Conservation (phyloP, 768 basidiomycete species). For the Boletus speciosus region DNA sequence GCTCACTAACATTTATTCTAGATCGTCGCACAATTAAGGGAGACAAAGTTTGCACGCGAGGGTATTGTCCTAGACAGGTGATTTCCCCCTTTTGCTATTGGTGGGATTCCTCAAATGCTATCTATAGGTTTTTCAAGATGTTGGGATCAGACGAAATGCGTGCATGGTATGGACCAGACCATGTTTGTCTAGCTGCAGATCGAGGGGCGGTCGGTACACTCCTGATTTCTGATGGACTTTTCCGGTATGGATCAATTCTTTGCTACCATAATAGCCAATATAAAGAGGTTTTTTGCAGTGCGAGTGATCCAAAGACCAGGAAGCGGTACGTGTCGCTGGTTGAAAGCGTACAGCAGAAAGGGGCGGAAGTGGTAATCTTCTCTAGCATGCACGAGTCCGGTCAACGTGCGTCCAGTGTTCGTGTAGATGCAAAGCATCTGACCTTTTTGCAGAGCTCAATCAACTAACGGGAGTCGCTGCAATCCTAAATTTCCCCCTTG, state of each 20-base stretch:
- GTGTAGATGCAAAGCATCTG: neutral
- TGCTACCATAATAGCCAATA: neutral
- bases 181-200: slow-evolving; percentile 88
- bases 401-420: slow-evolving; percentile 64
- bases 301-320: slow-evolving; percentile 72
- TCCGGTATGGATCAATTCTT: slow-evolving; percentile 53
- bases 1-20: slow-evolving; percentile 27
- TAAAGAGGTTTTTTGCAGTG: slow-evolving; percentile 40
- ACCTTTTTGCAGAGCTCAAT: slow-evolving; percentile 71
- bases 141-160: slow-evolving; percentile 90
- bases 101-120: neutral
- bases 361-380: slow-evolving; percentile 93
- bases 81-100: neutral
- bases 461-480: slow-evolving; percentile 94
- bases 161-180: slow-evolving; percentile 98
- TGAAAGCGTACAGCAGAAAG: slow-evolving; percentile 82
- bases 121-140: slow-evolving; percentile 93
- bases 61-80: slow-evolving; percentile 89
- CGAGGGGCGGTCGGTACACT: slow-evolving; percentile 92
- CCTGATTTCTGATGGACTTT: slow-evolving; percentile 92
- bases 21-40: slow-evolving; percentile 77
- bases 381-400: slow-evolving; percentile 99
- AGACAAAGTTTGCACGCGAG: slow-evolving; percentile 95
- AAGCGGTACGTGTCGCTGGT: slow-evolving; percentile 86
- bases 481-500: slow-evolving; percentile 92